A percentile compares a stretch with the other conserved stretches of the same genome.
These are phyloP conservation scores for Sarocladium oryzae DNA, from an alignment of 2,329 filamentous ascomycete species.

Conservation along the genomic window DNA sequence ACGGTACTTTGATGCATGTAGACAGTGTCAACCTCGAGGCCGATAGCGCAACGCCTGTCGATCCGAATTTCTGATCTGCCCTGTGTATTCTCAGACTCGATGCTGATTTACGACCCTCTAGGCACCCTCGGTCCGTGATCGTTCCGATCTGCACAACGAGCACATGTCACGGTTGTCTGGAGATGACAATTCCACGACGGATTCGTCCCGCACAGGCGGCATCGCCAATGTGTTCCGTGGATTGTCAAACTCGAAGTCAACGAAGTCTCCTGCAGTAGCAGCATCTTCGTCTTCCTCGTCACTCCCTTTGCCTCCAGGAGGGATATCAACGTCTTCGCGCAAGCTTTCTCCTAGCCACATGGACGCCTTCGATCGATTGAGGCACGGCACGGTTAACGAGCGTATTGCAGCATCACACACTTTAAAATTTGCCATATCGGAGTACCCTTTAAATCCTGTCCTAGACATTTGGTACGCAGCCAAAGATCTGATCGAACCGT, in stretches of 20 bases:
- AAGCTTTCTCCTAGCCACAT: conserved; percentile 46
- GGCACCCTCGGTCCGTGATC: background rate
- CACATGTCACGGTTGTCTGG: conserved; percentile 56
- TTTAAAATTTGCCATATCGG: conserved; percentile 49
- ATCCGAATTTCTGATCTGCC: background rate
- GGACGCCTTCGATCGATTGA: conserved; percentile 48
- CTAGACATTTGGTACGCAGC: conserved; percentile 60
- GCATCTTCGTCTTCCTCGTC: conserved; percentile 32
- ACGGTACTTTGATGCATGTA: background rate
- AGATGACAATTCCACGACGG: conserved; percentile 49
- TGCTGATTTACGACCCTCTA: background rate
- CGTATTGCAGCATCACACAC: conserved; percentile 51
- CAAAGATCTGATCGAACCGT: conserved; percentile 56
- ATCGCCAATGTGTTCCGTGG: conserved; percentile 60
- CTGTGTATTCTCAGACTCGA: background rate
- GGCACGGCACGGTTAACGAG: conserved; percentile 44
- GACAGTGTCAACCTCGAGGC: too few species aligned
- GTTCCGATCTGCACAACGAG: conserved; percentile 22
- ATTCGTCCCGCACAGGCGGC: conserved; percentile 48
- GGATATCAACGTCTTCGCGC: conserved; percentile 30
- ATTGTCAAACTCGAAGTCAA: conserved; percentile 48
- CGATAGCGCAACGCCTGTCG: too few species aligned
- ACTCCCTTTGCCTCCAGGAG: conserved; percentile 33
- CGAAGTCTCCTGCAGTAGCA: conserved; percentile 41
- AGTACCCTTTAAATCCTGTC: conserved; percentile 53